Evolutionary conservation across 106 monocot species (phyloP), one percentile per base, ranked within the genome.

Genomic region (Dioscorea alata): DNA sequence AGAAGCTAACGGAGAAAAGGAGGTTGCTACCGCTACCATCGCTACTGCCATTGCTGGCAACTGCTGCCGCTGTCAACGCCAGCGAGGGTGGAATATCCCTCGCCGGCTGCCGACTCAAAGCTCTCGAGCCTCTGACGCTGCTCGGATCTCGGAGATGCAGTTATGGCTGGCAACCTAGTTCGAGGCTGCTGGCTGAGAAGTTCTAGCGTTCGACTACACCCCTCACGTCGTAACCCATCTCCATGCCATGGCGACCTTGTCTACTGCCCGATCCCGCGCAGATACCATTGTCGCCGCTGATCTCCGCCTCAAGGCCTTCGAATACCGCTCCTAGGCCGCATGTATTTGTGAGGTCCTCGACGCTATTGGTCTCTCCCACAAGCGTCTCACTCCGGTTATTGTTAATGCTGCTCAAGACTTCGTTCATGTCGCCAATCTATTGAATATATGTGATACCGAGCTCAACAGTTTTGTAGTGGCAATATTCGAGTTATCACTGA

Each of bases 381-480:
- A 91, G 75, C 81, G 81, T 15, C 78, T 96, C 23, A 75, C 88
- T 0, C 88, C 88, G 1, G 32, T 59, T 3, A 86, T 86, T 1
- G 57, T 78, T 19, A 71, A 68, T 33, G 86, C 84, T 12, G 86
- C 80, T 0, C 83, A 87, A 65, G 71, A 83, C 48, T 69, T 97
- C 14, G 86, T 92, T 17, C 75, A 69, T n/a, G 82, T 92, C 3
- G 89, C 96, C 13, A 92, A 92, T 71, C 66, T 97, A 20, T 80
- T 97, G 32, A 77, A 78, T 51, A 79, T 97, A 18, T 70, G 96
- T 13, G 96, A 97, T 63, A 89, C 96, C n/a, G 96, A 97, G 70
- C 82, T 84, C 62, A 89, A 86, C 65, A 92, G 96, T 66, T 97
- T 97, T 72, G 24, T 92, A 24, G 89, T 92, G 77, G 92, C 92